Percentiles rank a stretch among this genome's conserved stretches.
Conservation (phyloP, 441 rosid species). For the California macrophylla region DNA sequence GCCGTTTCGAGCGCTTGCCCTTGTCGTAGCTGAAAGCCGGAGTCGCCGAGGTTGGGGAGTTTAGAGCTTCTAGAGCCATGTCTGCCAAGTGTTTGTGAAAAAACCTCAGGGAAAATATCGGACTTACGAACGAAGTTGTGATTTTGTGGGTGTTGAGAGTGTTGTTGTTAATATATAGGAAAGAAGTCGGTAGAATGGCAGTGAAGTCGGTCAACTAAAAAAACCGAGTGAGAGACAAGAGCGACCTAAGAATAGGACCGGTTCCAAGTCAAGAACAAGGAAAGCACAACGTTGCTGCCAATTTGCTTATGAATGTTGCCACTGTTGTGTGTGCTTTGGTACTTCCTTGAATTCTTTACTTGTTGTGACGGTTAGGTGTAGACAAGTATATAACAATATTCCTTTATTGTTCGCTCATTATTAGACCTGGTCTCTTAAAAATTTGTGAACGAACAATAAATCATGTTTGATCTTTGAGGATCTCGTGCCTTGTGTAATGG, state of each 20-base stretch:
- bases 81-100: not conserved
- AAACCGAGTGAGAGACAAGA: slow-evolving; percentile 5
- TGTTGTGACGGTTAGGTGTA: too few relatives aligned
- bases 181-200: too few relatives aligned
- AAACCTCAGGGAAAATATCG: slow-evolving; percentile 3
- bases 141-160: slow-evolving; percentile 11
- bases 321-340: not conserved
- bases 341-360: not conserved
- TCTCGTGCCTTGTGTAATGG: too few relatives aligned
- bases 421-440: too few relatives aligned
- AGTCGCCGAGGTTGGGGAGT: slow-evolving; percentile 35
- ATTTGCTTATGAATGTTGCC: not conserved
- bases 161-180: not conserved
- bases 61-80: slow-evolving; percentile 80
- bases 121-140: not conserved
- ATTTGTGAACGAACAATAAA: too few relatives aligned
- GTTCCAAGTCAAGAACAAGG: slow-evolving; percentile 30
- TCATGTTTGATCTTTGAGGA: too few relatives aligned
- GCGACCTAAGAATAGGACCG: slow-evolving; percentile 18
- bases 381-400: too few relatives aligned
- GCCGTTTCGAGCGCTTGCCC: slow-evolving; percentile 40
- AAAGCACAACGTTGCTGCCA: slow-evolving; percentile 10
- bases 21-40: slow-evolving; percentile 27
- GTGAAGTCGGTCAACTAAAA: slow-evolving; percentile 46
- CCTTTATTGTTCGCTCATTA: too few relatives aligned